Evolutionary conservation across 108 stramenopile species (phyloP).

Genomic region (Nitzschia inconspicua): DNA sequence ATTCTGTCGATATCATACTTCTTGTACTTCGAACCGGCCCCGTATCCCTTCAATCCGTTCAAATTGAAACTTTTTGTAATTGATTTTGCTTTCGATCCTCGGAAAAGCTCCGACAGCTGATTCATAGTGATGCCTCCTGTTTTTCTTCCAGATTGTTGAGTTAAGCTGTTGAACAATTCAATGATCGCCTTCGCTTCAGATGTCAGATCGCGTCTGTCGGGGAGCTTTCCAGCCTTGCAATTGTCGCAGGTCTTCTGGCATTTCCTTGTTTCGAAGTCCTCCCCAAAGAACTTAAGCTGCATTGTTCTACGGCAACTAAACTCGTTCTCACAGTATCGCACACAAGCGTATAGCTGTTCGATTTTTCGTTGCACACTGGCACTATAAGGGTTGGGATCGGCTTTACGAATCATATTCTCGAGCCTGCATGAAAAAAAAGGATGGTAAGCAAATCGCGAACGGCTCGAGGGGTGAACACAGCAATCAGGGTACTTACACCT

Average conservation of each 20-base stretch:
- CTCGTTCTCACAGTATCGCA: conserved; percentile 82
- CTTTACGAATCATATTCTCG: conserved; percentile 84
- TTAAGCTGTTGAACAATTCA: conserved; percentile 37
- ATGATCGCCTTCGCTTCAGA: conserved; percentile 53
- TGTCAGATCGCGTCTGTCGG: conserved; percentile 64
- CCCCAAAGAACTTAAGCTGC: conserved; percentile 92
- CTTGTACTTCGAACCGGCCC: conserved; percentile 60
- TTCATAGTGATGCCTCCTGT: conserved; percentile 60
- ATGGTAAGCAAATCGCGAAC: too few relatives aligned
- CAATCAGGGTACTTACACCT: too few relatives aligned
- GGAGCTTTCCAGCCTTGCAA: conserved; percentile 60
- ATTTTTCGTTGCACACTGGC: conserved; percentile 66
- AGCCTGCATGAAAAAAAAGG: too few relatives aligned
- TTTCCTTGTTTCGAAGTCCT: conserved; percentile 66
- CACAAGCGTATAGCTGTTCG: conserved; percentile 81
- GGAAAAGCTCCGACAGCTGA: conserved; percentile 70
- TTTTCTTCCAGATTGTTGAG: conserved; percentile 30
- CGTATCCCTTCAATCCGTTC: conserved; percentile 39
- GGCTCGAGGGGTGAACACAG: too few relatives aligned
- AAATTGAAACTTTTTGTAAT: conserved; percentile 51
- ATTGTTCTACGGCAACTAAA: conserved; percentile 85
- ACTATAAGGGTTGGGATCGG: conserved; percentile 34
- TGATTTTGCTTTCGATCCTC: conserved; percentile 68
- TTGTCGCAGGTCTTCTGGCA: conserved; percentile 90
- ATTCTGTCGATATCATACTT: conserved; percentile 69